Evolutionary conservation across 139 green algal genomes (phyloP).

Genomic region (Parachlorella kessleri): DNA sequence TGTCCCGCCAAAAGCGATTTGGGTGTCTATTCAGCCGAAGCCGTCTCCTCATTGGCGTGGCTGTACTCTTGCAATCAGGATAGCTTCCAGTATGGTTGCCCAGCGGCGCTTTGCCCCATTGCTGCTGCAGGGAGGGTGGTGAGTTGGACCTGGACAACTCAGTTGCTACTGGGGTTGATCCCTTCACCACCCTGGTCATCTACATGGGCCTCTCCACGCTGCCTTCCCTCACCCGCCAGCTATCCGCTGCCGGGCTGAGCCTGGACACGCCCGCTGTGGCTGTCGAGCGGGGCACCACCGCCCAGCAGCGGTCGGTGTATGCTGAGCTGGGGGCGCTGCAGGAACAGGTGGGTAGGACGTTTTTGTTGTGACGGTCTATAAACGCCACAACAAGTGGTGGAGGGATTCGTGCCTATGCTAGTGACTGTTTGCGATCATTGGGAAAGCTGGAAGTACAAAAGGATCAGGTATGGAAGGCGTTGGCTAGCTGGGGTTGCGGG

Average conservation of each 20-base stretch:
- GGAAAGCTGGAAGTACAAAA: no score
- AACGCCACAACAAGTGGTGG: background rate
- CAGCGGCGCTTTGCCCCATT: no score
- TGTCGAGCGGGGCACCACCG: constrained; percentile 94
- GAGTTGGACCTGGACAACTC: constrained; percentile 70
- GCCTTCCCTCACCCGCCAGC: constrained; percentile 64
- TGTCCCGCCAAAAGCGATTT: no score
- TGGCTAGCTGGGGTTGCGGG: background rate
- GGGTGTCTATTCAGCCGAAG: no score
- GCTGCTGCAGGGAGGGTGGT: constrained; percentile 77
- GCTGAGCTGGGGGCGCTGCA: constrained; percentile 55
- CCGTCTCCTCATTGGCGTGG: no score
- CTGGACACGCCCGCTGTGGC: constrained; percentile 86
- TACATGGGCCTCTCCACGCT: constrained; percentile 98
- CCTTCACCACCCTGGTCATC: constrained; percentile 93
- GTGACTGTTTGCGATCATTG: no score
- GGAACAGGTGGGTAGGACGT: constrained; percentile 33
- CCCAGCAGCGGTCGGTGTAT: constrained; percentile 83
- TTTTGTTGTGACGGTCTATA: background rate
- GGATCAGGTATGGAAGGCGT: background rate
- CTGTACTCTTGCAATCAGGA: no score
- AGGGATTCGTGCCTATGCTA: no score
- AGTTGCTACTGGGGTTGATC: constrained; percentile 66
- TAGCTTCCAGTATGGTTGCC: no score
- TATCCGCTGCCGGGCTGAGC: constrained; percentile 63